Evolutionary conservation across 345 rosid species (phyloP).

Genomic region (Aurinia saxatilis): DNA sequence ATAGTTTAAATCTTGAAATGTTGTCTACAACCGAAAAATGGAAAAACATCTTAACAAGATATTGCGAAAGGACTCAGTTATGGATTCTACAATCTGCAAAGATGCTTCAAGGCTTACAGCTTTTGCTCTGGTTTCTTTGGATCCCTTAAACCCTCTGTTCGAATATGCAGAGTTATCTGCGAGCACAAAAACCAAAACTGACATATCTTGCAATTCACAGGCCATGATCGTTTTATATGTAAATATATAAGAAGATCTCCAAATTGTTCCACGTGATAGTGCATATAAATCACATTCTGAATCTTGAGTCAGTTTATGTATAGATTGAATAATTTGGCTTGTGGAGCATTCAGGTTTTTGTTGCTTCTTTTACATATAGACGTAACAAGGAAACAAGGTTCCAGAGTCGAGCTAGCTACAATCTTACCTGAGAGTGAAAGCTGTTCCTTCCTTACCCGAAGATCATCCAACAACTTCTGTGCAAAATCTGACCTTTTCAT

Average conservation of each 20-base stretch:
- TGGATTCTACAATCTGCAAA: not conserved
- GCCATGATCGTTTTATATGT: not conserved
- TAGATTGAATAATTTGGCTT: too few species aligned
- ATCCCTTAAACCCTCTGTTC: conserved; percentile 45
- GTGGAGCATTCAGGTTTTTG: too few species aligned
- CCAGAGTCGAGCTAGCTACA: not conserved
- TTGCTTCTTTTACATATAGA: too few species aligned
- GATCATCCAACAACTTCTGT: conserved; percentile 91
- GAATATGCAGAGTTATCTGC: conserved; percentile 40
- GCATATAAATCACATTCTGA: too few species aligned
- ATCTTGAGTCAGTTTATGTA: too few species aligned
- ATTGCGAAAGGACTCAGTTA: not conserved
- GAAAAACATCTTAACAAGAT: conserved; percentile 1
- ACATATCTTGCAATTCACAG: not conserved
- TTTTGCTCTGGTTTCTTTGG: conserved; percentile 33
- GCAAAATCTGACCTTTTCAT: conserved; percentile 81
- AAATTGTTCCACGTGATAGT: too few species aligned
- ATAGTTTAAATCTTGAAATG: conserved; percentile 31
- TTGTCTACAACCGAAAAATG: conserved; percentile 31
- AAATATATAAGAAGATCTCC: too few species aligned
- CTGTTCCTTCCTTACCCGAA: conserved; percentile 66
- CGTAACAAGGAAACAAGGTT: too few species aligned
- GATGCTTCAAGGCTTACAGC: conserved; percentile 37
- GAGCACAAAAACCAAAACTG: not conserved
- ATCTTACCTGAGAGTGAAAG: conserved; percentile 51